A percentile compares a stretch with the other conserved stretches of the same genome.
Conservation (phyloP, 2,329 filamentous ascomycete species). For the Ophiostoma perfectum region DNA sequence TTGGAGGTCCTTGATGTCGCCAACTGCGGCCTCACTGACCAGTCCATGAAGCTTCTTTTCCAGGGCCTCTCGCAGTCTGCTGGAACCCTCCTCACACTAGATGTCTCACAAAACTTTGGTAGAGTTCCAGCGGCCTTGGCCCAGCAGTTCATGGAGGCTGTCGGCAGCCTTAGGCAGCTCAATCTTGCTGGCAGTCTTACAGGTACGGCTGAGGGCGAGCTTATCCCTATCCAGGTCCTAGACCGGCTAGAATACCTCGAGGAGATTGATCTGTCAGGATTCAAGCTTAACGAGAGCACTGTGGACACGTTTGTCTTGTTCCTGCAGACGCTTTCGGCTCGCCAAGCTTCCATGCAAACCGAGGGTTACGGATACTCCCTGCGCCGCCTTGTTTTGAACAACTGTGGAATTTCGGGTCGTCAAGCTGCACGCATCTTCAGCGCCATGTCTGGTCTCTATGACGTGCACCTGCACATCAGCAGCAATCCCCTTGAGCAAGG, state of each 20-base stretch:
- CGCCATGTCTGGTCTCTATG: constrained; percentile 43
- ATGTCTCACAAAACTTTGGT: constrained; percentile 50
- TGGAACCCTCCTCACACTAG: constrained; percentile 42
- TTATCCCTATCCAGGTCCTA: constrained; percentile 44
- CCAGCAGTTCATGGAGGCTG: constrained; percentile 40
- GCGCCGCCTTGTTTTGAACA: constrained; percentile 44
- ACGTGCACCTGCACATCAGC: constrained; percentile 46
- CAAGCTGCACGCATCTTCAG: constrained; percentile 48
- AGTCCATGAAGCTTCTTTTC: constrained; percentile 45
- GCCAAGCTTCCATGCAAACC: constrained; percentile 18
- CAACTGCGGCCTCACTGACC: constrained; percentile 47
- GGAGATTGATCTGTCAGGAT: constrained; percentile 51
- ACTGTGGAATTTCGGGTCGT: constrained; percentile 48
- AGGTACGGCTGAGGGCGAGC: constrained; percentile 40
- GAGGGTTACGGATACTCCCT: constrained; percentile 24
- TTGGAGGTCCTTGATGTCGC: constrained; percentile 48
- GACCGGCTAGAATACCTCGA: constrained; percentile 43
- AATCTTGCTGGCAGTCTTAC: constrained; percentile 49
- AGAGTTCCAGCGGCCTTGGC: constrained; percentile 46
- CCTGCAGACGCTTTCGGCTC: constrained; percentile 30
- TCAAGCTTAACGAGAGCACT: constrained; percentile 42
- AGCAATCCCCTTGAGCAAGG: constrained; percentile 50
- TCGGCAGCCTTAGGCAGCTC: constrained; percentile 43
- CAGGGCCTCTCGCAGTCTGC: constrained; percentile 38
- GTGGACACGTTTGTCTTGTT: constrained; percentile 44